Evolutionary conservation across 495 filamentous ascomycete species (phyloP), one percentile per base, ranked within the genome.

Genomic region (Thermothielavioides terrestris): DNA sequence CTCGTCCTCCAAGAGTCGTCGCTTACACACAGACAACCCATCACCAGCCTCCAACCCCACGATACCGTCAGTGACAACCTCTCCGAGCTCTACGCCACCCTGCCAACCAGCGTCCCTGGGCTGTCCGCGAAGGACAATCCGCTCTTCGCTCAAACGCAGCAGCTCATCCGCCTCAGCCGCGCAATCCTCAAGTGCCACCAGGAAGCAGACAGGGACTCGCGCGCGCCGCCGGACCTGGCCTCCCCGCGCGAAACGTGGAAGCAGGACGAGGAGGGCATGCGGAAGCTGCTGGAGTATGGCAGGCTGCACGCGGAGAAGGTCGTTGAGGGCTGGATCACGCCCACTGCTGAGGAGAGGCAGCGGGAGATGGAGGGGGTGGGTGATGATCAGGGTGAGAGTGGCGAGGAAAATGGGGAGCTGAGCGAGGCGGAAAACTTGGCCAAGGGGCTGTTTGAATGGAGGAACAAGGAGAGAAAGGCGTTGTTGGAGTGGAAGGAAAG

Each of bases 361-460:
- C 42, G 43, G 8, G 39, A 22, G 14, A 36, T 38, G 1, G 43
- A 40, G 20, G 44, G 12, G 17, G 50, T 28, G 30, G 15, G 25
- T 14, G 34, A 27, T 35, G 32, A 46, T 6, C 23, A 25, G 14
- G 22, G 23, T 17, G 37, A 42, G 12, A 32, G 25, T 21, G 50
- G 34, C 0, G 41, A 39, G 10, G 54, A 63, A n/a, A 45, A 28
- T 22, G 49, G 50, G 37, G 46, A 52, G 20, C 49, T 52, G 56
- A 45, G n/a, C 1, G 65, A 69, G 22, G 58, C 60, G 8, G 64
- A 64, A 22, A 54, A 50, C 1, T 35, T 65, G 31, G 57, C 60
- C 4, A 48, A 50, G 20, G 54, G 59, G 0, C 20, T 74, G 23
- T 71, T 75, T 54, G 57, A 63, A 11, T 56, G 56, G 42, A 64